These are phyloP conservation scores for Backusella tuberculispora DNA, from an alignment of 192 early-diverging fungal genomes.

Conservation along the genomic window DNA sequence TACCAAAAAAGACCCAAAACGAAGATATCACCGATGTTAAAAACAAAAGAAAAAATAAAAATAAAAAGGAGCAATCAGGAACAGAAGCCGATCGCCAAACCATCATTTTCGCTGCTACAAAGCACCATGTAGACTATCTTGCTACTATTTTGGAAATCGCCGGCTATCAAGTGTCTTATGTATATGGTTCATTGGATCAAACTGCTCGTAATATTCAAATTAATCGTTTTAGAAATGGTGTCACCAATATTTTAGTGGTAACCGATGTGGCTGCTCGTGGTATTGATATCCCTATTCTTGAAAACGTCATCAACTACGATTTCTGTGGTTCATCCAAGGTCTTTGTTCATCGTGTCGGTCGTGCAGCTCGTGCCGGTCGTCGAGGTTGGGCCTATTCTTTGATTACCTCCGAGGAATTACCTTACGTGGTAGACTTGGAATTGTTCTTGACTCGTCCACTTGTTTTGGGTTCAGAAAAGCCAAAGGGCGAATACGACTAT, in stretches of 20 bases:
- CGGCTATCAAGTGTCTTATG: constrained; percentile 82
- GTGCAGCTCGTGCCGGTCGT: constrained; percentile 94
- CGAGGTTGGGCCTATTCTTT: constrained; percentile 92
- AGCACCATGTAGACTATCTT: constrained; percentile 98
- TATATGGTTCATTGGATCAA: constrained; percentile 96
- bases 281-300: constrained; percentile 97
- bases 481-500: constrained; percentile 56
- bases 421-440: constrained; percentile 92
- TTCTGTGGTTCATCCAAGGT: constrained; percentile 92
- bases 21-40: constrained; percentile 35
- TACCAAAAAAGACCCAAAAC: constrained; percentile 55
- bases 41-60: constrained; percentile 43
- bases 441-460: constrained; percentile 83
- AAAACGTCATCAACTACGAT: constrained; percentile 97
- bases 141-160: constrained; percentile 69
- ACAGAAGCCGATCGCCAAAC: constrained; percentile 65
- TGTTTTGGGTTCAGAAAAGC: constrained; percentile 39
- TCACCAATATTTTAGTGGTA: constrained; percentile 84
- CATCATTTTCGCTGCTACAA: constrained; percentile 94
- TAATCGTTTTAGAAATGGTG: constrained; percentile 77
- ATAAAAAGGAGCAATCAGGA: constrained; percentile 37
- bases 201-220: constrained; percentile 88
- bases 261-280: constrained; percentile 99
- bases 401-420: constrained; percentile 86
- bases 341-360: constrained; percentile 96